phyloP scores from a whole-genome alignment of 768 basidiomycete species.

The Termitomyces sp. region DNA sequence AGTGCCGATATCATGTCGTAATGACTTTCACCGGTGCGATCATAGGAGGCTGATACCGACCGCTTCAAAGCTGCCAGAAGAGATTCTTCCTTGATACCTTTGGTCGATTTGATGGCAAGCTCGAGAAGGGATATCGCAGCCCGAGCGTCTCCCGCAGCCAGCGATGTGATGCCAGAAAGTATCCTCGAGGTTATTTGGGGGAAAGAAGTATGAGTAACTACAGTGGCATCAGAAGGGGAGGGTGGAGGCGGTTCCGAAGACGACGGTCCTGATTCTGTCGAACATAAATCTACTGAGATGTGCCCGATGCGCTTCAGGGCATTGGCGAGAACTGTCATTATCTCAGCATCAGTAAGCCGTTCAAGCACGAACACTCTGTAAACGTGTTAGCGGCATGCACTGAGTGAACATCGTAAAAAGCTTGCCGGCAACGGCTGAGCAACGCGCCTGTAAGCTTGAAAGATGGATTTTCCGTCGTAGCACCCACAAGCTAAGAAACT shows the following conservation, averaged over 20 bases:
- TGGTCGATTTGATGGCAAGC: constrained; percentile 51
- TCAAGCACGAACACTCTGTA: constrained; percentile 72
- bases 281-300: not conserved
- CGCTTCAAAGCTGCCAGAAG: constrained; percentile 58
- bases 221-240: constrained; percentile 20
- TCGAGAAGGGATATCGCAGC: constrained; percentile 79
- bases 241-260: constrained; percentile 12
- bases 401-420: constrained; percentile 3
- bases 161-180: constrained; percentile 47
- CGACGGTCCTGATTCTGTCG: constrained; percentile 4
- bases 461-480: constrained; percentile 88
- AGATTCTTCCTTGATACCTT: constrained; percentile 38
- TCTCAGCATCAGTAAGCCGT: constrained; percentile 62
- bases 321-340: constrained; percentile 54
- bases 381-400: not conserved
- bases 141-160: constrained; percentile 71
- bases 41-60: constrained; percentile 67
- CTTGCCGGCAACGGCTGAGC: constrained; percentile 74
- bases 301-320: constrained; percentile 37
- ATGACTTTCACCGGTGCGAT: constrained; percentile 70
- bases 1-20: constrained; percentile 86
- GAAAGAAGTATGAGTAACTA: constrained; percentile 14
- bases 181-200: constrained; percentile 47
- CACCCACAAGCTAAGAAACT: constrained; percentile 63
- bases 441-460: constrained; percentile 77